Evolutionary conservation across 345 rosid genomes (phyloP), one percentile per base, ranked within the genome.

Genomic region (Citrus medica): DNA sequence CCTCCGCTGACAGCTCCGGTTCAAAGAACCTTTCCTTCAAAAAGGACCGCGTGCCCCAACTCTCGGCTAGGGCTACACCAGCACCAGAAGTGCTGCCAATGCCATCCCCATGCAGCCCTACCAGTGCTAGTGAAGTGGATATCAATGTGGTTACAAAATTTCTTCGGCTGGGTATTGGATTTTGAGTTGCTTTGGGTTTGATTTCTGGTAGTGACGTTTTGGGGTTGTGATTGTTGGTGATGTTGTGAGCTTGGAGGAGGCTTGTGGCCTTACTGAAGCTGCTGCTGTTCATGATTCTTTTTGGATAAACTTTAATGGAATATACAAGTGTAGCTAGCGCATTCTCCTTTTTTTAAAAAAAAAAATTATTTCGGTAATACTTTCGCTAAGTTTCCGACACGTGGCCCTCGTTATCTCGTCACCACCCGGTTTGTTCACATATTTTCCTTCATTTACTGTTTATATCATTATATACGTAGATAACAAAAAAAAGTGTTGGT

Each of bases 21-120:
- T 79, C 74, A 35, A 93, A 95, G 76, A 83, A 95, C 35, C 81
- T 87, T 71, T 95, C 97, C 80, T 77, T 79, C 0, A 93, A 14
- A 67, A 90, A 91, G 7, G 97, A 95, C 67, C 88, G 90, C 0
- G 92, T 90, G 5, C 97, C 98, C 98, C 98, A 93, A 25, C 84
- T 91, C 90, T 95, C 86, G 16, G 95, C 98, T 33, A 80, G 64
- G 7, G 94, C 92, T 21, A 60, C 55, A 13, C 83, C 82, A 46
- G 17, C 17, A 13, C 51, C 51, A 3, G 51, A 46, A 9, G 51
- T 5, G 64, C 82, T 53, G 5, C 66, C 7, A 19, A 59, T 9
- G 51, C 83, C 61, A 55, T 67, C 2, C 61, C 82, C 77, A 61
- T 81, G 69, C 10, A 42, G 53, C 7, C 78, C 88, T 13, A 77